Base-by-base conservation (phyloP, 768 basidiomycete species). In the Agaricus bisporus region DNA sequence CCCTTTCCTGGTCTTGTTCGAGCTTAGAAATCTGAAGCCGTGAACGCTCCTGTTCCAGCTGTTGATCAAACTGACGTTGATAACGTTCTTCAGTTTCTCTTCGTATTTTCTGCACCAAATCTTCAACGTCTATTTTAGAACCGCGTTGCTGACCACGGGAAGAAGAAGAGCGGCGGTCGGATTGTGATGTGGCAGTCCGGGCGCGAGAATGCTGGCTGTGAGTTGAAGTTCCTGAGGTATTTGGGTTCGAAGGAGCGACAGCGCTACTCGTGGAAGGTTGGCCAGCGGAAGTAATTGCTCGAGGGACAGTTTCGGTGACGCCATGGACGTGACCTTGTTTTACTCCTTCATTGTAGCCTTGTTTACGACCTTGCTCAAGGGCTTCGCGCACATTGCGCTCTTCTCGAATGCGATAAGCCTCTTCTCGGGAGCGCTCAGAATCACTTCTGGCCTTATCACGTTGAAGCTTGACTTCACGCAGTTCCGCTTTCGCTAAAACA, bases 291-390 rank as follows among this genome's bases (percentile, higher is more conserved):
- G 43, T 39, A 20, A 46, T 45, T 6, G n/a, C 18, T 26, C 36
- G 51, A 52, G 51, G 51, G 11, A 14, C 35, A 22, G 17, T 18
- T 36, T 51, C 41, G 14, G 49, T 18, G 17, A 51, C 14, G n/a
- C 49, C 51, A 5, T 28, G 18, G 25, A 52, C 18, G 2, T 45
- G 52, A 38, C 44, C 52, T 14, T 41, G 36, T 28, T 38, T 15
- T 4, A 54, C 28, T 2, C 52, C 52, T 47, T 54, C 36, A 8
- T 54, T 37, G 25, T 38, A 54, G n/a, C 52, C 52, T 18, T 48
- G 37, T 47, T 41, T 25, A 20, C 52, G 52, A 39, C 44, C 52
- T 47, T 47, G 45, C 46, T 54, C 52, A 17, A 44, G 52, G 14
- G 52, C 52, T 3, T 47, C 45, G 20, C 52, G 52, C 6, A 54